phyloP scores from a whole-genome alignment of 1,139 yeast species.

The Suhomyces taliae region DNA sequence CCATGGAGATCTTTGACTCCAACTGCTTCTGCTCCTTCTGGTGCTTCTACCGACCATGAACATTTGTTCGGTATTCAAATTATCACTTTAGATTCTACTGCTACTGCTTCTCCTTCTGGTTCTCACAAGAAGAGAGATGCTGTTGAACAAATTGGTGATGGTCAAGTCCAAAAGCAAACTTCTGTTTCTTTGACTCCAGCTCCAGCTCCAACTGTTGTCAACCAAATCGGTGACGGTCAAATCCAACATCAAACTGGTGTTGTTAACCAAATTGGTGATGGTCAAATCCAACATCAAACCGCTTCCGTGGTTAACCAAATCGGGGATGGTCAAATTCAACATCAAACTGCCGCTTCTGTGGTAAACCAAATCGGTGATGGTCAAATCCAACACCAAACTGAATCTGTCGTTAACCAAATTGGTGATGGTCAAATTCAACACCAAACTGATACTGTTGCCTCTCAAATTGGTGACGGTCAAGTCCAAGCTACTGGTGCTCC shows the following conservation, averaged over 20 bases:
- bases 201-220: slow-evolving; percentile 26
- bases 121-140: slow-evolving; percentile 21
- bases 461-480: slow-evolving; percentile 35
- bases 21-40: slow-evolving; percentile 45
- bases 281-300: slow-evolving; percentile 53
- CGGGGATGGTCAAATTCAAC: slow-evolving; percentile 43
- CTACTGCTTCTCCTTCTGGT: slow-evolving; percentile 22
- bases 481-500: slow-evolving; percentile 28
- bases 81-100: slow-evolving; percentile 23
- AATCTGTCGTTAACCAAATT: slow-evolving; percentile 50
- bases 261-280: slow-evolving; percentile 36
- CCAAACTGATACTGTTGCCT: slow-evolving; percentile 38
- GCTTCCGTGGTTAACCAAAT: slow-evolving; percentile 36
- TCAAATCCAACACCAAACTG: slow-evolving; percentile 40
- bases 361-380: slow-evolving; percentile 42
- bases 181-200: too few species aligned
- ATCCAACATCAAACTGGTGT: slow-evolving; percentile 35
- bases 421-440: slow-evolving; percentile 54
- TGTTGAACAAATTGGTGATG: slow-evolving; percentile 36
- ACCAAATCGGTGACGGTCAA: slow-evolving; percentile 44
- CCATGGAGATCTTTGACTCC: slow-evolving; percentile 34
- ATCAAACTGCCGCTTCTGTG: slow-evolving; percentile 24
- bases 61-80: slow-evolving; percentile 71
- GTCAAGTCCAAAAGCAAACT: slow-evolving; percentile 42
- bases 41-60: slow-evolving; percentile 62